These are phyloP conservation scores for Fusarium neocosmosporiellum DNA, from an alignment of 2,329 filamentous ascomycete genomes.

Conservation along the genomic window DNA sequence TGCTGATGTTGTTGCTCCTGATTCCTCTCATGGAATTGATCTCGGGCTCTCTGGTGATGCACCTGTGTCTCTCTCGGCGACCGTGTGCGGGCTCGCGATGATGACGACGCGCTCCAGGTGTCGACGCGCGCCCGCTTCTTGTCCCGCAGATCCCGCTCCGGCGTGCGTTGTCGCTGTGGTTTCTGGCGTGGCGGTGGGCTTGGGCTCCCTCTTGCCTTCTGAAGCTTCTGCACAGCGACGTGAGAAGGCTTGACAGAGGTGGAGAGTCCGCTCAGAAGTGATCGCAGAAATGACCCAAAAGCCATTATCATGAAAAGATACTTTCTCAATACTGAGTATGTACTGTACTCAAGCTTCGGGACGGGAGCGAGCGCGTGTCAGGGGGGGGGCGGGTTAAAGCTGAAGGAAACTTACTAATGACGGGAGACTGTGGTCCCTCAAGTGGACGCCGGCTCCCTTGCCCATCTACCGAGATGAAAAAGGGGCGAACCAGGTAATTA, in stretches of 20 bases:
- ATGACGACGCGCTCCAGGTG: neutral
- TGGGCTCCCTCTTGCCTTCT: neutral
- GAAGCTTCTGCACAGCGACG: constrained; percentile 3
- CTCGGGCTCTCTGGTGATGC: neutral
- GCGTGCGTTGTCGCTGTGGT: neutral
- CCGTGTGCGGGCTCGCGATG: neutral
- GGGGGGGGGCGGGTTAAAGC: neutral
- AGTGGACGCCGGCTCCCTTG: neutral
- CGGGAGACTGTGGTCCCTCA: neutral
- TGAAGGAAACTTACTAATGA: neutral
- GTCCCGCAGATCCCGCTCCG: neutral
- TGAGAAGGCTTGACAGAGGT: constrained; percentile 11
- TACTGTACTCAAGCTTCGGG: neutral
- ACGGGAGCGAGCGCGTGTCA: neutral
- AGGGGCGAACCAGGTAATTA: neutral
- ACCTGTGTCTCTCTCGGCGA: neutral
- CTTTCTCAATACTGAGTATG: neutral
- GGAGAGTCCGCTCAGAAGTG: constrained; percentile 11
- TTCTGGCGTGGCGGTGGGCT: neutral
- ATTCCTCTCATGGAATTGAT: neutral
- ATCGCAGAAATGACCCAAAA: constrained; percentile 27
- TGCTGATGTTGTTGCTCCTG: neutral
- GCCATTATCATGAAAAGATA: constrained; percentile 14
- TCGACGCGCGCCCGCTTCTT: neutral
- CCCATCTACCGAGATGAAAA: constrained; percentile 1